These are phyloP conservation scores for Nepenthes gracilis DNA, from an alignment of 148 eudicot species.

Conservation along the genomic window DNA sequence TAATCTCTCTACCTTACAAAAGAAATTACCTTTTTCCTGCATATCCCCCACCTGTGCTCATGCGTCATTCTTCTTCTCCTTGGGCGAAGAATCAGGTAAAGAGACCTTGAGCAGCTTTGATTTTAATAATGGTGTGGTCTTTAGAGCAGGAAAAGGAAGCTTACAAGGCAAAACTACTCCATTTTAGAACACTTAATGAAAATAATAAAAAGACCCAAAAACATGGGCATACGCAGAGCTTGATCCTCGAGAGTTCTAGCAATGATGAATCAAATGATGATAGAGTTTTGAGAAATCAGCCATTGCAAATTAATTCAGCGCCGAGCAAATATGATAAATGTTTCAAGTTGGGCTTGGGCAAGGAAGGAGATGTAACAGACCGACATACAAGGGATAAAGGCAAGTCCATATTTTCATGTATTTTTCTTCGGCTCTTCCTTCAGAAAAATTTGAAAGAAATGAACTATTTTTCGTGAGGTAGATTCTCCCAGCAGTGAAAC, in stretches of 20 bases:
- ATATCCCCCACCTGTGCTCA: no score
- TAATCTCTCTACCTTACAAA: no score
- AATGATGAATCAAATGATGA: conserved; percentile 1
- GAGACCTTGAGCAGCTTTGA: neutral
- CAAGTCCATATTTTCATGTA: neutral
- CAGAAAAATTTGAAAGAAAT: no score
- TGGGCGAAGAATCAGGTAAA: no score
- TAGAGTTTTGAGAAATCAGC: conserved; percentile 5
- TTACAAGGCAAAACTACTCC: conserved; percentile 7
- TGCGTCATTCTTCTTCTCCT: no score
- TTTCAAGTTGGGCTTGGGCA: conserved; percentile 6
- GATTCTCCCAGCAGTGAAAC: no score
- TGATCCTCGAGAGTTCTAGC: conserved; percentile 2
- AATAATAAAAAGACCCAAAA: neutral
- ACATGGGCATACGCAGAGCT: conserved; percentile 8
- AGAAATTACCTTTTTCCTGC: no score
- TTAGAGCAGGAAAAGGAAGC: conserved; percentile 5
- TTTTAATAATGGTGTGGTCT: neutral
- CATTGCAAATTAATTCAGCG: neutral
- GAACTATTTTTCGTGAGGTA: no score
- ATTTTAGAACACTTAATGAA: conserved; percentile 5
- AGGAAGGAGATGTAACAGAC: conserved; percentile 5
- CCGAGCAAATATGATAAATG: conserved; percentile 4
- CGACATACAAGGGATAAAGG: neutral
- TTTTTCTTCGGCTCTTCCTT: neutral